Conservation (phyloP, 2,329 filamentous ascomycete species). For the Exophiala viscosa region DNA sequence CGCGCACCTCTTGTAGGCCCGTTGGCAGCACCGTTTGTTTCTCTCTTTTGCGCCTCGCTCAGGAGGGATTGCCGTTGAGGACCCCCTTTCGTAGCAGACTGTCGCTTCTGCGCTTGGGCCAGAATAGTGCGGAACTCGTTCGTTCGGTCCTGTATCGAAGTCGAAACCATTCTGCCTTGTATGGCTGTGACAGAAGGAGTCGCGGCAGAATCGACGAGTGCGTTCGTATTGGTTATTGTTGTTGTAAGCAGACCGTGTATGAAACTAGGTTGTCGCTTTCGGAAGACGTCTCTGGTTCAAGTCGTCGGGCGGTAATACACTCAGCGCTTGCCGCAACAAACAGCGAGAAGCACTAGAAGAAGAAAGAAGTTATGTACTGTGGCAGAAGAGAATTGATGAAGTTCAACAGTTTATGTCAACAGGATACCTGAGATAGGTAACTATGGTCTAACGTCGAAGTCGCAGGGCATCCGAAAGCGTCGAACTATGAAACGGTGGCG, state of each 20-base stretch:
- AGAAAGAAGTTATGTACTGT: not conserved
- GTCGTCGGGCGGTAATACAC: not conserved
- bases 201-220: not conserved
- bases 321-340: not conserved
- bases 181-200: not conserved
- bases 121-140: conserved; percentile 92
- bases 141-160: conserved; percentile 93
- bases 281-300: not conserved
- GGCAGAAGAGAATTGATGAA: not conserved
- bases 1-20: conserved; percentile 53
- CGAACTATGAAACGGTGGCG: not conserved
- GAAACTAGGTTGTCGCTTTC: not conserved
- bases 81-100: conserved; percentile 71
- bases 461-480: not conserved
- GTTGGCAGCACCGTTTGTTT: conserved; percentile 57
- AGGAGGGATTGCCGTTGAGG: conserved; percentile 78
- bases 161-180: conserved; percentile 45
- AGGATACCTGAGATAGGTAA: not conserved
- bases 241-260: not conserved
- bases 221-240: not conserved
- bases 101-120: conserved; percentile 74
- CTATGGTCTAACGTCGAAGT: not conserved
- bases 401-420: not conserved
- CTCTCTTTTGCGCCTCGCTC: conserved; percentile 60
- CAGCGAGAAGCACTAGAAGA: not conserved